phyloP scores from a whole-genome alignment of 768 basidiomycete genomes.

The Pleurotus platypus region DNA sequence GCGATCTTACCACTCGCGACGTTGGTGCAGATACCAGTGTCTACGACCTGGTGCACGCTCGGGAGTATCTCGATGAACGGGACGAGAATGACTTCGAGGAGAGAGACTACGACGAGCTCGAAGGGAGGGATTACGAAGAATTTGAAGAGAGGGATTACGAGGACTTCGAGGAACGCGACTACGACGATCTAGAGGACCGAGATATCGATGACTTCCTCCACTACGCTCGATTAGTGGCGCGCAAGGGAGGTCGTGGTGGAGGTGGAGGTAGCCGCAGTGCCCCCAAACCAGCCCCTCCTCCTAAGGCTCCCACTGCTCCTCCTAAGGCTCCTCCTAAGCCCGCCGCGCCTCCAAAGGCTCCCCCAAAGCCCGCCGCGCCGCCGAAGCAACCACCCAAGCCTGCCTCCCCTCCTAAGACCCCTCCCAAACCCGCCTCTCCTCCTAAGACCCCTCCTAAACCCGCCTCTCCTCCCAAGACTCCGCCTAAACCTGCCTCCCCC shows the following conservation, averaged over 20 bases:
- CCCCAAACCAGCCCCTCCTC: background rate
- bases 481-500: background rate
- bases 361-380: background rate
- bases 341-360: background rate
- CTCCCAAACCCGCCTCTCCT: background rate
- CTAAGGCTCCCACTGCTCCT: background rate
- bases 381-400: background rate
- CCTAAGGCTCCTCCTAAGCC: background rate
- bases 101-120: background rate
- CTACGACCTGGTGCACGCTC: background rate
- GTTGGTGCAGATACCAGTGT: background rate
- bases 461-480: background rate
- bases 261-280: no score
- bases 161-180: background rate
- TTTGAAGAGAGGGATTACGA: background rate
- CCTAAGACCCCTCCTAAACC: background rate
- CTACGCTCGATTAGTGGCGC: background rate
- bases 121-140: background rate
- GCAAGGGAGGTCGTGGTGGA: background rate
- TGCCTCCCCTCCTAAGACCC: background rate
- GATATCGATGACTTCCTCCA: background rate
- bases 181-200: background rate
- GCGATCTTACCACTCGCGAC: background rate
- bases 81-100: background rate
- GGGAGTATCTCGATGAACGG: background rate